Evolutionary conservation across 208 protist genomes (phyloP).

Genomic region (Acanthamoeba lenticulata): DNA sequence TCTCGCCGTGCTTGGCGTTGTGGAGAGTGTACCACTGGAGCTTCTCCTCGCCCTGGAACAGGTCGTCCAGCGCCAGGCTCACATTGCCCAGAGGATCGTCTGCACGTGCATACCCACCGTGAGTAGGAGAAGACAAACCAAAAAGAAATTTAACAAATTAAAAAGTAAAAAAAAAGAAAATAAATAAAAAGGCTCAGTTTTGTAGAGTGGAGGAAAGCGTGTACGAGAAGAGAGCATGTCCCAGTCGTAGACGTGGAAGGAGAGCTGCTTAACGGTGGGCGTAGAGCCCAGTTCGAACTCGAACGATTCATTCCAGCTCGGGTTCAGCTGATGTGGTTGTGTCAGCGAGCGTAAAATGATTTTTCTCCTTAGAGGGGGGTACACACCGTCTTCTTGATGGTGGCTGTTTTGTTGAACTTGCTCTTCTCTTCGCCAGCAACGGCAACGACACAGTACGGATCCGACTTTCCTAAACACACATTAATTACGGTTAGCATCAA

Average conservation of each 20-base stretch:
- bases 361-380: neutral
- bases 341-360: neutral
- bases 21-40: neutral
- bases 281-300: conserved; percentile 17
- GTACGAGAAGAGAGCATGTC: conserved; percentile 16
- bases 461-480: neutral
- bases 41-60: conserved; percentile 36
- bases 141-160: neutral
- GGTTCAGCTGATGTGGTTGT: neutral
- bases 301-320: conserved; percentile 16
- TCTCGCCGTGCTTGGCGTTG: neutral
- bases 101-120: no score
- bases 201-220: neutral
- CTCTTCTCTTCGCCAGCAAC: conserved; percentile 14
- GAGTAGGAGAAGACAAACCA: no score
- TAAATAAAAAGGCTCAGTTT: neutral
- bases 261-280: neutral
- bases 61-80: neutral
- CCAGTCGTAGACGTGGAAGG: conserved; percentile 51
- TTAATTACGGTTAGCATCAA: neutral
- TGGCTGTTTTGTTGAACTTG: conserved; percentile 51
- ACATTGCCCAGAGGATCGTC: conserved; percentile 26
- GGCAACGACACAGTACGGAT: neutral
- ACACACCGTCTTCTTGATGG: neutral
- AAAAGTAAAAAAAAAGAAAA: neutral